Base-by-base conservation (phyloP, 139 green algal genomes). In the Chlamydomonas sphaeroides region DNA sequence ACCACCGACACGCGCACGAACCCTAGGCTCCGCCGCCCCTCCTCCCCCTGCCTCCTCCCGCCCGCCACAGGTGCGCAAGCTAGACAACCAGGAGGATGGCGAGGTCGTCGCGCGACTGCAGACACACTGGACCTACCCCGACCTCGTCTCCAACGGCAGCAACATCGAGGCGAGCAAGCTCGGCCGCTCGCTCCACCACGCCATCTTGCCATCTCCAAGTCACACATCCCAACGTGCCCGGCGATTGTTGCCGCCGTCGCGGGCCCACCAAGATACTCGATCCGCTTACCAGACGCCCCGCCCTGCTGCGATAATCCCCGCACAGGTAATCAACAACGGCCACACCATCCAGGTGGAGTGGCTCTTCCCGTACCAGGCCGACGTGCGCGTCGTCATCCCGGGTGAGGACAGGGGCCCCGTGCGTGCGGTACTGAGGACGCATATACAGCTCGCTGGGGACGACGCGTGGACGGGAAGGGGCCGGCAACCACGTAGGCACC, bases 281-380 rank as follows among this genome's bases (percentile, higher is more conserved):
- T n/a, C n/a, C n/a, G n/a, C n/a, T n/a, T n/a, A n/a, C n/a, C n/a
- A n/a, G n/a, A n/a, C n/a, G n/a, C n/a, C n/a, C n/a, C n/a, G n/a
- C n/a, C n/a, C n/a, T n/a, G n/a, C n/a, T 56, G 15, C 20, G 15
- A 15, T 18, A 25, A 18, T 56, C 20, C 48, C 48, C 20, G 48
- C 36, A 30, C 66, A 73, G 66, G 68, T 75, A n/a, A 61, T 75
- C 42, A 75, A 75, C 68, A 75, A 75, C 68, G 72, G 72, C 21
- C 72, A 79, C 51, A 56, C 72, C 3, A 79, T 79, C 61, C 72
- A 79, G 36, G 25, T 79, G 1, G 59, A 80, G 61, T 80, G 73
- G 73, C 28, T 45, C 8, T 80, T 21, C 11, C 30, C 73, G 28
- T 80, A 70, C n/a, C 17, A 21, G 3, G 59, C 30, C 61, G 6